phyloP scores from a whole-genome alignment of 176 grass and related monocot species.

The Alloteropsis semialata region DNA sequence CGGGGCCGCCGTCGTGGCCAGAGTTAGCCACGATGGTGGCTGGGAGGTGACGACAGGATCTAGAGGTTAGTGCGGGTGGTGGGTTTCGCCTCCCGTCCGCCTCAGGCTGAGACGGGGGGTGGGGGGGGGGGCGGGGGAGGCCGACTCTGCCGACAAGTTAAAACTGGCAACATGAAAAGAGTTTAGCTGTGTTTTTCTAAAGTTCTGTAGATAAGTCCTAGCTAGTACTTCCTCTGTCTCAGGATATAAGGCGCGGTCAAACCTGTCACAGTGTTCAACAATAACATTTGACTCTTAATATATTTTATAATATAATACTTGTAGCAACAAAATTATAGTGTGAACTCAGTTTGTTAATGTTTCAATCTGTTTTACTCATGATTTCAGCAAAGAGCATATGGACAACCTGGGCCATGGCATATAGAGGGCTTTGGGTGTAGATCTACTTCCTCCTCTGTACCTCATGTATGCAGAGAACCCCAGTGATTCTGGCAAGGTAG shows the following conservation, averaged over 20 bases:
- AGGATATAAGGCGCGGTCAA: too few relatives aligned
- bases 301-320: neutral
- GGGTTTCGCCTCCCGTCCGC: too few relatives aligned
- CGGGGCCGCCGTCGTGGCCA: too few relatives aligned
- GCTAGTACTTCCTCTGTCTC: too few relatives aligned
- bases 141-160: too few relatives aligned
- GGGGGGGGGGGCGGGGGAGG: too few relatives aligned
- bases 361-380: constrained; percentile 35
- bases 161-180: neutral
- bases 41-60: too few relatives aligned
- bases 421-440: constrained; percentile 51
- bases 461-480: constrained; percentile 88
- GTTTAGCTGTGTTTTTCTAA: neutral
- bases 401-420: constrained; percentile 70
- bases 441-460: constrained; percentile 65
- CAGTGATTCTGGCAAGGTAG: constrained; percentile 93
- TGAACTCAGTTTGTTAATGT: neutral
- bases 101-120: too few relatives aligned
- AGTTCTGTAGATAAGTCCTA: neutral
- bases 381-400: constrained; percentile 83
- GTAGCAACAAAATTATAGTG: neutral
- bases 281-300: constrained; percentile 2
- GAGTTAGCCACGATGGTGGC: too few relatives aligned
- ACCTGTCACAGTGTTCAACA: too few relatives aligned
- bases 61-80: too few relatives aligned